Conservation (phyloP, 163 green algal species). For the Chlamydomonas reinhardtii region DNA sequence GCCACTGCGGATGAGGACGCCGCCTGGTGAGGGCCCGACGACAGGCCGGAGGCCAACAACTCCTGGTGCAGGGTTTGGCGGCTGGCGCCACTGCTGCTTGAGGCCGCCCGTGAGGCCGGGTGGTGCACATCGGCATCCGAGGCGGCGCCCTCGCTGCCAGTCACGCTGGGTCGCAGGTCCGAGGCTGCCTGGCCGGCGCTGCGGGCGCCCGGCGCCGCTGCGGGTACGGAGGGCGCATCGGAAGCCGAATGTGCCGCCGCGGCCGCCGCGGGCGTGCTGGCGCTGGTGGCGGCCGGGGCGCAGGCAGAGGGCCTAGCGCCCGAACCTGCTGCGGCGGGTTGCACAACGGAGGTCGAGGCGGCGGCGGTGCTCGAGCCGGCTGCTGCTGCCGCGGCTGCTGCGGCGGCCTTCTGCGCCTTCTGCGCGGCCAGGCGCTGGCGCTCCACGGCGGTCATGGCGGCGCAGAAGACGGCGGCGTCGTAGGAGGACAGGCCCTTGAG, state of each 20-base stretch:
- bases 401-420: not conserved
- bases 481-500: constrained; percentile 54
- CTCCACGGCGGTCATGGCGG: constrained; percentile 54
- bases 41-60: too few species aligned
- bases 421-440: constrained; percentile 24
- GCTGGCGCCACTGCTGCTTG: too few species aligned
- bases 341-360: not conserved
- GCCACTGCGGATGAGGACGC: too few species aligned
- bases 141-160: too few species aligned
- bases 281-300: not conserved
- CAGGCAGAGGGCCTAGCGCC: not conserved
- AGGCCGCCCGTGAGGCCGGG: not conserved
- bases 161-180: too few species aligned
- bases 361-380: not conserved
- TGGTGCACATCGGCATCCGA: not conserved
- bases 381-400: not conserved
- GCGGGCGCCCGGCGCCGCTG: not conserved
- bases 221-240: not conserved
- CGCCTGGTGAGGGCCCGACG: too few species aligned
- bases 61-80: too few species aligned
- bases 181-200: too few species aligned
- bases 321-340: not conserved
- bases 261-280: not conserved
- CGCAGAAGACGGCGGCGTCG: constrained; percentile 61
- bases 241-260: not conserved